Evolutionary conservation across 2,329 filamentous ascomycete species (phyloP), one percentile per base, ranked within the genome.

Genomic region (Fusarium dimerum): DNA sequence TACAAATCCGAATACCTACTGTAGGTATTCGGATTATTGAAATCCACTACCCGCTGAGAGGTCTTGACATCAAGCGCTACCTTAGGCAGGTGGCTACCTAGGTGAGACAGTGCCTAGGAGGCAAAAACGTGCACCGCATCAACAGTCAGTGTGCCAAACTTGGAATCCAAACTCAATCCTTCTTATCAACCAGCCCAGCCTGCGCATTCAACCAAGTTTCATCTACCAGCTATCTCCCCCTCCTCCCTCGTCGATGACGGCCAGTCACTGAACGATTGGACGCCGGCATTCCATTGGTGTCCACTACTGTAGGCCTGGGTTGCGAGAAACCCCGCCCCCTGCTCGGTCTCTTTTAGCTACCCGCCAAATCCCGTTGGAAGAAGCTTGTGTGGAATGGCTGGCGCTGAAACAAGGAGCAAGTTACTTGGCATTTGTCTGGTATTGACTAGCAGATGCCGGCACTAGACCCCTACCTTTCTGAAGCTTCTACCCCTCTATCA

Each of bases 221-320:
- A 26, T 26, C 20, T 26, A 26, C 15, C 18, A 51, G 10, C 38
- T 34, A 45, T 55, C 58, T 52, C 55, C 51, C 49, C 52, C 47
- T 56, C 54, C 55, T 52, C 61, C 61, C 50, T 39, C 59, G n/a
- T 61, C 50, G 49, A 59, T 46, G 32, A 43, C 48, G 50, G 36
- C 48, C 57, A 47, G 49, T 53, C 42, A 48, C 34, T 43, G 56
- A 36, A 36, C 32, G 32, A 36, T 36, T 36, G 32, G 32, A 15
- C 32, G 32, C 32, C 32, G 32, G 32, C 32, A 36, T 36, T 36
- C 32, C 32, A 36, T 15, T 36, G 10, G 48, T 60, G 62, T 65
- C 53, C 50, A 62, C 3, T 15, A 5, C 32, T 6, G 5, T 15
- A 36, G 13, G 32, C 32, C 20, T 26, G 7, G 20, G 9, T 36